A percentile compares a stretch with the other conserved stretches of the same genome.
Conservation (phyloP, 163 green algal species). For the Chloromonas sp. region DNA sequence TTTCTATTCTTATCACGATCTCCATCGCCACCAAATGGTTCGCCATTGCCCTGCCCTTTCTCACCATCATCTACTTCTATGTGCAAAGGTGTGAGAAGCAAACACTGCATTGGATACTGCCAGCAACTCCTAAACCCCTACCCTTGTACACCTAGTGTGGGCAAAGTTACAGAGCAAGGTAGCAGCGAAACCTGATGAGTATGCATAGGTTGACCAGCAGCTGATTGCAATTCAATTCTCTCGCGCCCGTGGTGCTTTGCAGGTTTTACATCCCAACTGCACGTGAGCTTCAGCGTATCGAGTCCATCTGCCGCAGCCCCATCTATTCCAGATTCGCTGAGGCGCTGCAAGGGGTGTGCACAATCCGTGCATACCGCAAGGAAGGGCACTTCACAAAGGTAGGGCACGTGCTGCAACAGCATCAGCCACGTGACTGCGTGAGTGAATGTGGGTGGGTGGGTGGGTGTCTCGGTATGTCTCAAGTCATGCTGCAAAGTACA, state of each 20-base stretch:
- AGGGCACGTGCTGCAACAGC: background rate
- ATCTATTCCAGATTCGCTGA: slow-evolving; percentile 80
- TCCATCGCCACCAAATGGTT: slow-evolving; percentile 73
- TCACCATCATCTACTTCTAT: slow-evolving; percentile 77
- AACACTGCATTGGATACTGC: too few species aligned
- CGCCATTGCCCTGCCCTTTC: slow-evolving; percentile 56
- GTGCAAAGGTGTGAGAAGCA: slow-evolving; percentile 39
- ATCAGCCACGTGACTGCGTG: too few species aligned
- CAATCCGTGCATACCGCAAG: slow-evolving; percentile 78
- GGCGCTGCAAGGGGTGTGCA: slow-evolving; percentile 49
- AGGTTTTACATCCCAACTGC: slow-evolving; percentile 73
- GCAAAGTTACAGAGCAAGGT: background rate
- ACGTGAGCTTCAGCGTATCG: slow-evolving; percentile 85
- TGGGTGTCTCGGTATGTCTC: too few species aligned
- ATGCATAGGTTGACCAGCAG: background rate
- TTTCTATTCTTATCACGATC: slow-evolving; percentile 54
- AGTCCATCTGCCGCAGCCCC: slow-evolving; percentile 74
- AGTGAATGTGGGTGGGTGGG: too few species aligned
- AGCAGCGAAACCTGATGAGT: background rate
- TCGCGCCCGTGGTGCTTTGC: background rate
- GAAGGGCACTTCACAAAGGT: slow-evolving; percentile 56
- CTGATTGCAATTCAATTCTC: too few species aligned
- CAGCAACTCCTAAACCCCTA: too few species aligned
- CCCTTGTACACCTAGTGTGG: too few species aligned
- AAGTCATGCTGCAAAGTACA: too few species aligned